Evolutionary conservation across 495 filamentous ascomycete species (phyloP).

Genomic region (Rhypophila decipiens): DNA sequence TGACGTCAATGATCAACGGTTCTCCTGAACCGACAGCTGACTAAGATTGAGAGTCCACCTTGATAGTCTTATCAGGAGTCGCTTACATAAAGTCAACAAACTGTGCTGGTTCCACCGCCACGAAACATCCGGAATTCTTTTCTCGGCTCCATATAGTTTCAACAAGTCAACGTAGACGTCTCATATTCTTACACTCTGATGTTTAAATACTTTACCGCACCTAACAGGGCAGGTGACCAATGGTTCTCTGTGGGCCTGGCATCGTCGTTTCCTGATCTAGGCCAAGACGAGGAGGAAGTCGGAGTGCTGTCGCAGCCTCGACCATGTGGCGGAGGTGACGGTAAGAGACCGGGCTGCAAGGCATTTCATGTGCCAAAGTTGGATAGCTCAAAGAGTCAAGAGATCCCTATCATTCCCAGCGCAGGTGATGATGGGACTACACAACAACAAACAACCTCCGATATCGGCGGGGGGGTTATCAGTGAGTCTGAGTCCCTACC

Average conservation of each 20-base stretch:
- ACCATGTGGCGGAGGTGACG: not conserved
- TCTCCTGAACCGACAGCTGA: too few relatives aligned
- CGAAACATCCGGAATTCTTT: too few relatives aligned
- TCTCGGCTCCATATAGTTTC: too few relatives aligned
- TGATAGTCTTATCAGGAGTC: too few relatives aligned
- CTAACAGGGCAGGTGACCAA: conserved; percentile 22
- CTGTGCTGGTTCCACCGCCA: too few relatives aligned
- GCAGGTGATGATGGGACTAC: not conserved
- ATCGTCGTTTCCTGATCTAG: conserved; percentile 47
- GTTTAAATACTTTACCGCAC: conserved; percentile 23
- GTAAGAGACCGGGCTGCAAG: conserved; percentile 43
- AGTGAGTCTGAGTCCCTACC: conserved; percentile 24
- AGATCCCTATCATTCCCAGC: conserved; percentile 21
- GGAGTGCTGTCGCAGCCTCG: conserved; percentile 20
- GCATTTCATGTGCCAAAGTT: conserved; percentile 45
- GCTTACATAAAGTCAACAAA: too few relatives aligned
- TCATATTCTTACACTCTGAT: too few relatives aligned
- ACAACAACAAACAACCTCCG: too few relatives aligned
- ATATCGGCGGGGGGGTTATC: conserved; percentile 9
- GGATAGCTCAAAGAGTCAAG: conserved; percentile 34
- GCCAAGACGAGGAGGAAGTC: conserved; percentile 24
- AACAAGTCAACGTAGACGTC: too few relatives aligned
- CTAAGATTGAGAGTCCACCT: too few relatives aligned
- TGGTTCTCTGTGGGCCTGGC: conserved; percentile 43
- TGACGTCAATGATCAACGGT: too few relatives aligned